Evolutionary conservation across 805 yeast species (phyloP).

Genomic region (Suhomyces vadensis): DNA sequence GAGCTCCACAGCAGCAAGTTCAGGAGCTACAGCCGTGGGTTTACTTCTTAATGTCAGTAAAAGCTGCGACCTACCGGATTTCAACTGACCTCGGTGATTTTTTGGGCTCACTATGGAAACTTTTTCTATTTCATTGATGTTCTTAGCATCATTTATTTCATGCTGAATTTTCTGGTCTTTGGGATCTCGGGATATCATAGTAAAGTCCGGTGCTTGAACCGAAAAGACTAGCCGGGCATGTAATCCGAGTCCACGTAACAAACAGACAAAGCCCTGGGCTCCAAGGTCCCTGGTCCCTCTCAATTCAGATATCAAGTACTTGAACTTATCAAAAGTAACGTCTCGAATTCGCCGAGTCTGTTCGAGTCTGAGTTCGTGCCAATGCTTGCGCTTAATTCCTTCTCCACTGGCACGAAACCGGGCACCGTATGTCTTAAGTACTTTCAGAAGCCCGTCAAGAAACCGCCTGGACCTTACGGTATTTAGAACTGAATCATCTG

Average conservation of each 20-base stretch:
- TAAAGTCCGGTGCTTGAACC: constrained; percentile 87
- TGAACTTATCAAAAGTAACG: constrained; percentile 45
- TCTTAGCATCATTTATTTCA: constrained; percentile 7
- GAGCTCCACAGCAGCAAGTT: constrained; percentile 12
- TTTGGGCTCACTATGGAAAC: not conserved
- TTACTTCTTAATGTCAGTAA: constrained; percentile 13
- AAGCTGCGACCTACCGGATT: constrained; percentile 4
- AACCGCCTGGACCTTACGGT: constrained; percentile 62
- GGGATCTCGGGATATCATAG: constrained; percentile 24
- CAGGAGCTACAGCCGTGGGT: constrained; percentile 16
- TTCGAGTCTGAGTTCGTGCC: constrained; percentile 30
- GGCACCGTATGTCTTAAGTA: constrained; percentile 62
- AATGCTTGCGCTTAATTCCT: constrained; percentile 37
- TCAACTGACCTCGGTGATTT: too few species aligned
- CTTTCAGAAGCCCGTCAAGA: constrained; percentile 71
- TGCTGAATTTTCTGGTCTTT: constrained; percentile 8
- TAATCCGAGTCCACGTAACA: constrained; percentile 69
- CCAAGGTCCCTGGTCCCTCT: constrained; percentile 76
- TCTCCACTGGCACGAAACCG: constrained; percentile 50
- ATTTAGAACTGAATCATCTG: constrained; percentile 13
- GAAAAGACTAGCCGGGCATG: constrained; percentile 78
- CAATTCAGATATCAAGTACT: constrained; percentile 41
- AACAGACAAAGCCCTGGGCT: constrained; percentile 83
- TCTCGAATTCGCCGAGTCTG: constrained; percentile 25
- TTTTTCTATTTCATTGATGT: constrained; percentile 15